Percentiles rank a stretch among this genome's conserved stretches.
Conservation (phyloP, 306 rosid species). For the Prunus campanulata region DNA sequence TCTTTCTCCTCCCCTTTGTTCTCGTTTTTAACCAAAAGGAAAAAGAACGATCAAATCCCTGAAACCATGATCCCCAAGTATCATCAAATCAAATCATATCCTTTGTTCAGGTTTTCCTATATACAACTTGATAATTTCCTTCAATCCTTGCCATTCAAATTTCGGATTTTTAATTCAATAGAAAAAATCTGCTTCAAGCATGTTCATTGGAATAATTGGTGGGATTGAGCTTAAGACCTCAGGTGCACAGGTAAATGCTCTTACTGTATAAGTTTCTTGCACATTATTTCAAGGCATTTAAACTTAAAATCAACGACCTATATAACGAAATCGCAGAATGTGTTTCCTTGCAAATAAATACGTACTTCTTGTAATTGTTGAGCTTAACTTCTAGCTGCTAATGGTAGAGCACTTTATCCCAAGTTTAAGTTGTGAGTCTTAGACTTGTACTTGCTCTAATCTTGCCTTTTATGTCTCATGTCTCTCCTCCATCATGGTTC, state of each 20-base stretch:
- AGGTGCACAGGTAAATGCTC: too few relatives aligned
- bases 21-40: neutral
- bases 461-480: neutral
- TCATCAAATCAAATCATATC: slow-evolving; percentile 1
- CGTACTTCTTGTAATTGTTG: neutral
- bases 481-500: neutral
- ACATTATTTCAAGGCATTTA: too few relatives aligned
- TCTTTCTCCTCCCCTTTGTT: neutral
- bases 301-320: too few relatives aligned
- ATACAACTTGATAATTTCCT: neutral
- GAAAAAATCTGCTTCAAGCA: neutral
- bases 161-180: neutral
- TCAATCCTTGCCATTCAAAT: neutral
- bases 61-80: neutral
- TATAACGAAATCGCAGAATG: neutral
- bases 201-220: too few relatives aligned
- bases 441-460: too few relatives aligned
- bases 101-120: neutral
- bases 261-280: too few relatives aligned
- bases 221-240: too few relatives aligned
- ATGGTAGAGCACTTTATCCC: neutral
- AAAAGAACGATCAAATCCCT: neutral
- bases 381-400: neutral
- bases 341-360: too few relatives aligned
- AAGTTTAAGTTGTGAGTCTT: too few relatives aligned